Base-by-base conservation (phyloP, 805 yeast genomes). In the Schizosaccharomyces pombe region DNA sequence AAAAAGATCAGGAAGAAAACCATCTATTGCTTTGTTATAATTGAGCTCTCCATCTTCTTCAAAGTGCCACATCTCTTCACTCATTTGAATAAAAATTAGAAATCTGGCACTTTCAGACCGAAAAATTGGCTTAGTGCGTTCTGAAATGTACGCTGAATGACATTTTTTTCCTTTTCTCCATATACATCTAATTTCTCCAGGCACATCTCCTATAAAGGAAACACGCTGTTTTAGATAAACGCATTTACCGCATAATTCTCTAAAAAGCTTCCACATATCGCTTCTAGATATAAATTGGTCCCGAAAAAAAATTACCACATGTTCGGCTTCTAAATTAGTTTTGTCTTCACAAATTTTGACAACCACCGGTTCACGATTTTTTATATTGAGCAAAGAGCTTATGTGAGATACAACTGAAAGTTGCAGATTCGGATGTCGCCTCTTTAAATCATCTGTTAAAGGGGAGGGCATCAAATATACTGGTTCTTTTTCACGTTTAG, bases 21-120 rank as follows among this genome's bases (percentile, higher is more conserved):
- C 82, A 64, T 89, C 87, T 51, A 91, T 85, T 60, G 91, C 76
- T 65, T 86, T 85, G 64, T 87, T 89, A 64, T 89, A 89, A 76
- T 85, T 76, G 55, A 87, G 82, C 62, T 89, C 96, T 1, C 98
- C 98, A 59, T 82, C 82, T 62, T 87, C 95, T 66, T 91, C 97
- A 65, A 91, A 91, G 64, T 86, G 85, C 93, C 96, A 91, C 96
- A 91, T 91, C 62, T 91, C 99, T 40, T 82, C 75, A 0, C 96
- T 83, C 57, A 87, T 77, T 63, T 91, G 98, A 53, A 91, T 78
- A 58, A 91, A 71, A 53, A 87, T 82, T 14, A 85, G 75, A 56
- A 89, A 69, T 56, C 82, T 76, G 1, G 96, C 93, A 43, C 94
- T 80, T 61, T 89, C 96, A 1, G 96, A 85, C 52, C 99, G 73